Evolutionary conservation across 495 filamentous ascomycete species (phyloP).

Genomic region (Talaromyces nanjingensis): DNA sequence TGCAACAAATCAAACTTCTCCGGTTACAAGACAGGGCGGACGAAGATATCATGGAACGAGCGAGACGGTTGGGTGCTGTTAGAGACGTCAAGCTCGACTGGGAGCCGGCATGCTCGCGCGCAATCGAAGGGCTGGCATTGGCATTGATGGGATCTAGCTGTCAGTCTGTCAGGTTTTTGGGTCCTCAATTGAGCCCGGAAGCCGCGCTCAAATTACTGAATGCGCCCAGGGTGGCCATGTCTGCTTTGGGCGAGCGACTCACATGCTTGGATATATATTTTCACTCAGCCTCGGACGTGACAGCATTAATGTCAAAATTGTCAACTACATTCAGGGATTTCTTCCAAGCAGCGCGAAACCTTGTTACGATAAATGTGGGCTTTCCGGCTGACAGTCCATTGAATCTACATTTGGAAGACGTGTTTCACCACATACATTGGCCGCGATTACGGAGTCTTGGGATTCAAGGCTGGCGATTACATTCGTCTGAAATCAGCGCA

Average conservation of each 20-base stretch:
- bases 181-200: constrained; percentile 57
- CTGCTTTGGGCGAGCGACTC: constrained; percentile 46
- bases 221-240: constrained; percentile 38
- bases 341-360: constrained; percentile 50
- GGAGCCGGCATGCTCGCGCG: constrained; percentile 57
- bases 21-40: constrained; percentile 55
- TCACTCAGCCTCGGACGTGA: constrained; percentile 48
- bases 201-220: constrained; percentile 45
- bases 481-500: constrained; percentile 51
- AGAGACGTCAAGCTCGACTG: constrained; percentile 45
- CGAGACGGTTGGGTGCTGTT: constrained; percentile 21
- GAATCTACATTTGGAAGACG: constrained; percentile 45
- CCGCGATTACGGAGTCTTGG: constrained; percentile 55
- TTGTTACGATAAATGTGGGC: constrained; percentile 60
- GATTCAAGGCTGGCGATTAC: constrained; percentile 56
- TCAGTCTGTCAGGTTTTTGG: constrained; percentile 52
- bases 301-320: constrained; percentile 45
- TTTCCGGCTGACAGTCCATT: constrained; percentile 54
- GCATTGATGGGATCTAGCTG: constrained; percentile 51
- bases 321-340: constrained; percentile 49
- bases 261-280: constrained; percentile 55
- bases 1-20: constrained; percentile 61
- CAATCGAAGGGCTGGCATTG: constrained; percentile 48
- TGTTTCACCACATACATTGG: constrained; percentile 60
- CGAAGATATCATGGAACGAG: constrained; percentile 36